These are phyloP conservation scores for Taphrina sp. DNA, from an alignment of 1,139 yeast species.

Conservation along the genomic window DNA sequence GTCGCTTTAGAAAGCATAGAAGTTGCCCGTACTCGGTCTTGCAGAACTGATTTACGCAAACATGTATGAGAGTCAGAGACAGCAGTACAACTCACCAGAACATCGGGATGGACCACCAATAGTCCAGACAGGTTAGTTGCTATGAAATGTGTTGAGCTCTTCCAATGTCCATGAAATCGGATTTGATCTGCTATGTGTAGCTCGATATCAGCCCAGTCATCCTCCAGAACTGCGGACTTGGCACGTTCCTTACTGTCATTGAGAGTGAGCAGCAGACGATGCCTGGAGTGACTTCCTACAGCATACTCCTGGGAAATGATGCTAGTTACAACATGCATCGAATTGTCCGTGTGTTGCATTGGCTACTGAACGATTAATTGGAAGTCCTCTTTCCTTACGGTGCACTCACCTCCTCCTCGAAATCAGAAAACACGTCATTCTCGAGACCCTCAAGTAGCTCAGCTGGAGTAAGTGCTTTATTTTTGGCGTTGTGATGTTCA, in stretches of 20 bases:
- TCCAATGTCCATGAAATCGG: constrained; percentile 19
- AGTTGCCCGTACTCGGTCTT: constrained; percentile 54
- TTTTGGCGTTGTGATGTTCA: too few species aligned
- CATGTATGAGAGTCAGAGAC: constrained; percentile 76
- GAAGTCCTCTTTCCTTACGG: not conserved
- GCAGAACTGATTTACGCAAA: constrained; percentile 65
- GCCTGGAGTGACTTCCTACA: not conserved
- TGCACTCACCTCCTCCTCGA: constrained; percentile 13
- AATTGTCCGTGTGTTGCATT: not conserved
- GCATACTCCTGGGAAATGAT: not conserved
- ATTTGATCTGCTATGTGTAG: constrained; percentile 4
- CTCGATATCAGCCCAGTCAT: constrained; percentile 13
- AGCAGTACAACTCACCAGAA: constrained; percentile 74
- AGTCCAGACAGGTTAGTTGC: constrained; percentile 41
- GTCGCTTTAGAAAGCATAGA: constrained; percentile 61
- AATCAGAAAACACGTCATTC: constrained; percentile 27
- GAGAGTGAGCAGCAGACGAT: not conserved
- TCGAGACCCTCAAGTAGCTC: constrained; percentile 22
- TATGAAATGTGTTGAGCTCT: not conserved
- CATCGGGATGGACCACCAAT: constrained; percentile 79
- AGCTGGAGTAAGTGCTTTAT: constrained; percentile 3
- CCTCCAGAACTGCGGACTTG: constrained; percentile 12
- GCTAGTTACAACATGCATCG: constrained; percentile 6
- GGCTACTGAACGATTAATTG: constrained; percentile 1
- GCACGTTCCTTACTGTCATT: not conserved